phyloP scores from a whole-genome alignment of 2,329 filamentous ascomycete genomes.

The Penicillium polonicum region DNA sequence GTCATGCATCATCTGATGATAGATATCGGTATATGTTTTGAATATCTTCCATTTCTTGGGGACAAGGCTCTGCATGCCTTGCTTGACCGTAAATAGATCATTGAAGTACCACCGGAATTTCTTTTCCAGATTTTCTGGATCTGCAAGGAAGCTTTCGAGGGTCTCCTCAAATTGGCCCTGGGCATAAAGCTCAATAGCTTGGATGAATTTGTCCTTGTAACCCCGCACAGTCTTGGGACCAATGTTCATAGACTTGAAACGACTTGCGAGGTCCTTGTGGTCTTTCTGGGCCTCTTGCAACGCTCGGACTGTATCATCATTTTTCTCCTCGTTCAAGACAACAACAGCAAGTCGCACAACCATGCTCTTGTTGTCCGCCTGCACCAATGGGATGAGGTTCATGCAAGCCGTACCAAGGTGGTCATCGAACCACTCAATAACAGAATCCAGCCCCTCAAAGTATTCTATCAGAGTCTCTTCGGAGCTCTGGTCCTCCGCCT shows the following conservation, averaged over 20 bases:
- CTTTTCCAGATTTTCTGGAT: constrained; percentile 81
- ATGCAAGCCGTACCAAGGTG: constrained; percentile 86
- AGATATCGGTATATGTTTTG: constrained; percentile 83
- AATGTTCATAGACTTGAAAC: constrained; percentile 93
- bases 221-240: constrained; percentile 88
- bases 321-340: constrained; percentile 94
- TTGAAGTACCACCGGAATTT: constrained; percentile 96
- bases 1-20: constrained; percentile 94
- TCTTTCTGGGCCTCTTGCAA: constrained; percentile 93
- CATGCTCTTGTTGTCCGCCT: constrained; percentile 81
- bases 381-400: constrained; percentile 83
- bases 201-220: constrained; percentile 94
- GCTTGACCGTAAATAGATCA: constrained; percentile 89
- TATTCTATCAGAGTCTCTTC: constrained; percentile 85
- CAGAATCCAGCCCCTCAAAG: constrained; percentile 80
- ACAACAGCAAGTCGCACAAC: constrained; percentile 89
- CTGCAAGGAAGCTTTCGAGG: constrained; percentile 73
- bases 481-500: constrained; percentile 69
- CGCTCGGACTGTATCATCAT: constrained; percentile 85
- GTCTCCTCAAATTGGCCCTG: constrained; percentile 71
- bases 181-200: constrained; percentile 72
- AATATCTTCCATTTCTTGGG: constrained; percentile 97
- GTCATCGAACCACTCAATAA: constrained; percentile 93
- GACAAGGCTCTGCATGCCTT: constrained; percentile 88
- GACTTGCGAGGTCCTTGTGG: constrained; percentile 87